Evolutionary conservation across 2,329 filamentous ascomycete genomes (phyloP).

Genomic region (Alternaria sp.): DNA sequence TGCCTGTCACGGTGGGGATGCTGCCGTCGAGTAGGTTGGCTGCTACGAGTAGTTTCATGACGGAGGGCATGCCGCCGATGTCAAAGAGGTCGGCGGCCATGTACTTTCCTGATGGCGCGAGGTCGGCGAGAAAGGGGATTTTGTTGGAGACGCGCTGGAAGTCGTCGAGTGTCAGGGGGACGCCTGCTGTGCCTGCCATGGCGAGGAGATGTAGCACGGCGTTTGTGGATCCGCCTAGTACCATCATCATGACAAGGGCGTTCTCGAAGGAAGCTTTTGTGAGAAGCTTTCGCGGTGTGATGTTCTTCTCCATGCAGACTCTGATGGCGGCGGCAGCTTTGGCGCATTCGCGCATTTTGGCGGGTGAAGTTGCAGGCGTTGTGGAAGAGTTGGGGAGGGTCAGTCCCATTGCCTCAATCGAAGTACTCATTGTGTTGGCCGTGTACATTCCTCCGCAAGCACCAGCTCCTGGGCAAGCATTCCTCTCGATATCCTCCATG

Average conservation of each 20-base stretch:
- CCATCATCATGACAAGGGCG: slow-evolving; percentile 88
- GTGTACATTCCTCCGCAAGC: slow-evolving; percentile 95
- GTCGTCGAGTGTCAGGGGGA: slow-evolving; percentile 79
- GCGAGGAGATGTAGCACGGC: slow-evolving; percentile 87
- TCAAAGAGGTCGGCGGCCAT: slow-evolving; percentile 88
- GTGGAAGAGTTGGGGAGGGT: slow-evolving; percentile 83
- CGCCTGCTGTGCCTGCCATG: slow-evolving; percentile 85
- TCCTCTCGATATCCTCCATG: slow-evolving; percentile 78
- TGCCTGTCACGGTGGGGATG: slow-evolving; percentile 82
- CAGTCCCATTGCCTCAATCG: slow-evolving; percentile 72
- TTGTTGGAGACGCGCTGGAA: slow-evolving; percentile 81
- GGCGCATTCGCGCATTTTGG: slow-evolving; percentile 86
- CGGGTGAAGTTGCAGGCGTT: slow-evolving; percentile 78
- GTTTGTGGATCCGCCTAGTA: slow-evolving; percentile 88
- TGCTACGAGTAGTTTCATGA: slow-evolving; percentile 84
- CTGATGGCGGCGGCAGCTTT: slow-evolving; percentile 80
- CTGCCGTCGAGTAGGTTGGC: slow-evolving; percentile 76
- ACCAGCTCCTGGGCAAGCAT: slow-evolving; percentile 79
- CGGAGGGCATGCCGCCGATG: slow-evolving; percentile 82
- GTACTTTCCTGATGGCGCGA: slow-evolving; percentile 83
- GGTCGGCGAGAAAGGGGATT: slow-evolving; percentile 84
- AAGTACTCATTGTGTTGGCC: slow-evolving; percentile 88
- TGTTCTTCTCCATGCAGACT: slow-evolving; percentile 80
- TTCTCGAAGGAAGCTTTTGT: slow-evolving; percentile 86
- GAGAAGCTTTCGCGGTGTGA: slow-evolving; percentile 79